phyloP scores from a whole-genome alignment of 257 asterid genomes.

The Scutellaria minor region DNA sequence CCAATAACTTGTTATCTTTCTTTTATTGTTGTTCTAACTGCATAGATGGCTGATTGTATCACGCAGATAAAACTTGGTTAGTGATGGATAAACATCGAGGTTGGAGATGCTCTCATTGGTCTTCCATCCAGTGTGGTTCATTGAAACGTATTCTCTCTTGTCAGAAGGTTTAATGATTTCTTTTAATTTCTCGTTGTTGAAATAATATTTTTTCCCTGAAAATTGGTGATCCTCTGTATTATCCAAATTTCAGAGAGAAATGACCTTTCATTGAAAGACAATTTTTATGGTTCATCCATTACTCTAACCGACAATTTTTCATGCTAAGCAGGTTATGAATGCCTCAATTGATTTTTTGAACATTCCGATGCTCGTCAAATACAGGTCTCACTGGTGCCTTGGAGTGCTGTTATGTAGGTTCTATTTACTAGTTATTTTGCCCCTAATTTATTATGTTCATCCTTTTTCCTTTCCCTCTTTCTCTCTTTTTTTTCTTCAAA shows the following conservation, averaged over 20 bases:
- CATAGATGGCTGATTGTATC: too few relatives aligned
- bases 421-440: too few relatives aligned
- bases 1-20: neutral
- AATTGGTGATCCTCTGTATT: too few relatives aligned
- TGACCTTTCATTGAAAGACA: too few relatives aligned
- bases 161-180: slow-evolving; percentile 63
- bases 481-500: too few relatives aligned
- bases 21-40: slow-evolving; percentile 29
- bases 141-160: slow-evolving; percentile 90
- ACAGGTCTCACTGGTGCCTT: slow-evolving; percentile 55
- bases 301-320: too few relatives aligned
- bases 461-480: too few relatives aligned
- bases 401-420: slow-evolving; percentile 46
- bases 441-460: neutral
- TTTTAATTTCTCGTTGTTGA: neutral
- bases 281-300: slow-evolving; percentile 19
- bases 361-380: slow-evolving; percentile 31
- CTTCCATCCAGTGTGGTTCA: slow-evolving; percentile 98
- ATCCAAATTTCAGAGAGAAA: too few relatives aligned
- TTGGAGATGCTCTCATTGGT: slow-evolving; percentile 84
- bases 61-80: slow-evolving; percentile 51
- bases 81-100: slow-evolving; percentile 70
- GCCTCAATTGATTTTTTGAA: neutral
- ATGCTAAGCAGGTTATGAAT: slow-evolving; percentile 71
- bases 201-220: too few relatives aligned